Base-by-base conservation (phyloP, 495 filamentous ascomycete genomes). In the Talaromyces proteolyticus region DNA sequence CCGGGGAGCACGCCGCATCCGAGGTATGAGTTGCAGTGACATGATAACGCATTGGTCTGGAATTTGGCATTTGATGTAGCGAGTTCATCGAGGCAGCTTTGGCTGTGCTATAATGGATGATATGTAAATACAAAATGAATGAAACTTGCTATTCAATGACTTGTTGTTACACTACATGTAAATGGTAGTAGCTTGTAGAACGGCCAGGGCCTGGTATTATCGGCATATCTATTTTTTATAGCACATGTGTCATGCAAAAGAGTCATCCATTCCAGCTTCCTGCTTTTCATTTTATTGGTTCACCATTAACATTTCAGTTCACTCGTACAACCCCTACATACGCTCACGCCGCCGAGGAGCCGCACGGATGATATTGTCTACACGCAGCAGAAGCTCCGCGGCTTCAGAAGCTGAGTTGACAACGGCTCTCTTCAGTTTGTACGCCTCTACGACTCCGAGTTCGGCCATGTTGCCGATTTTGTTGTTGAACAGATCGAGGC, bases 391-490 rank as follows among this genome's bases (percentile, higher is more conserved):
- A 54, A 93, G 73, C 86, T 98, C 94, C 49, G 93, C 92, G 26
- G 93, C 93, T 71, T 98, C 93, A 19, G 88, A 91, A 11, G 93
- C 93, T 49, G 90, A 95, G 20, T 84, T 89, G 29, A 98, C 93
- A 50, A 98, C 93, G 12, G 93, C 93, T 65, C 85, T 86, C 80
- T 98, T 98, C 64, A 98, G 71, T 76, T 98, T 97, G 76, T 96
- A 98, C 61, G 90, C 95, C 72, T 98, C 93, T 61, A 98, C 86
- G n/a, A 98, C 91, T 19, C 93, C 94, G 48, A 94, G 67, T 60
- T 97, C 89, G 40, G 91, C 80, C 93, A 98, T 98, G 63, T 98
- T 92, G 6, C 91, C 80, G 64, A 98, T 91, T 29, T 90, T 90
- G 40, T 94, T 94, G 0, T 87, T 88, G 67, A 87, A 73, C 53